Base-by-base conservation (phyloP, 106 monocot species). In the Dioscorea dumetorum region DNA sequence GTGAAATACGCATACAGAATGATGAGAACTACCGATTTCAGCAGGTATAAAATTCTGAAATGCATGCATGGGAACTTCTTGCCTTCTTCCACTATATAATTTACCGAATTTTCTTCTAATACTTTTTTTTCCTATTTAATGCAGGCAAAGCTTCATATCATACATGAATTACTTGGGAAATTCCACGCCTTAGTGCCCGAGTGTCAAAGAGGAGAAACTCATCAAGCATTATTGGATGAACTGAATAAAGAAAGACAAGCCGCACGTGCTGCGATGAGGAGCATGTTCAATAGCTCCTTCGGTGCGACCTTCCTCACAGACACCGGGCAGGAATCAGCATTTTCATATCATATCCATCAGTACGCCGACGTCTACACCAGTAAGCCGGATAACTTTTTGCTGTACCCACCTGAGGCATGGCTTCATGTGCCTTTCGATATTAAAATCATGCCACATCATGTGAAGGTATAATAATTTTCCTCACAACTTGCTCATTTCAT, bases 401-500 rank as follows among this genome's bases (percentile, higher is more conserved):
- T 67, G 16, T 87, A 87, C 62, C 64, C 84, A 34, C 61, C 82
- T 6, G 86, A 99, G 52, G 78, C 92, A 49, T 99, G 97, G 97
- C 84, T 99, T 63, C 89, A 99, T 71, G 85, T 80, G n/a, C 97
- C 92, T 23, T 92, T 69, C 62, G 97, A 99, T 75, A 70, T 99
- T 63, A 99, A 99, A 48, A 99, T 99, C 69, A 92, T 99, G 97
- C 92, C 92, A 15, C 97, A 99, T 85, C 89, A 99, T 81, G 83
- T 92, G 19, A 99, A 92, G 87, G 97, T 99, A 68, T 48, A 2
- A 28, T 22, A 50, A 18, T 22, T 62, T 54, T 54, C 15, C 4
- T 54, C 19, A 28, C 28, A 54, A 54, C 19, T 18, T 54, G 54
- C 41, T 6, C 41, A 41, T 41, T 41, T 41, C 3, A 6, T 41